phyloP scores from a whole-genome alignment of 108 stramenopile species.

The Parietichytrium sp. region DNA sequence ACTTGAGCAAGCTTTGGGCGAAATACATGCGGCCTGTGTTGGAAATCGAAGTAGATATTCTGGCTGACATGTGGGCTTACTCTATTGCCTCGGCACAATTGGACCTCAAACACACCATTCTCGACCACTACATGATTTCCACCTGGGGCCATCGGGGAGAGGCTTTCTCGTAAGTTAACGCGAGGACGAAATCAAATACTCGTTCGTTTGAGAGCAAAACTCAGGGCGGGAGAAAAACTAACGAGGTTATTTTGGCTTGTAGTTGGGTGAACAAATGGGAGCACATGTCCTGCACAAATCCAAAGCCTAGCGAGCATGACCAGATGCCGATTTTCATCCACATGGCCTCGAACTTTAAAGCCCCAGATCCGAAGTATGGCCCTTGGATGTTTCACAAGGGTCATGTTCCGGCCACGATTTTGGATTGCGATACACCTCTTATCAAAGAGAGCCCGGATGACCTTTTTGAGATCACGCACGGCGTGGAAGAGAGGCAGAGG shows the following conservation, averaged over 20 bases:
- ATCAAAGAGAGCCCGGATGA: conserved; percentile 13
- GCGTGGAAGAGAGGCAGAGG: neutral
- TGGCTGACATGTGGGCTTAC: conserved; percentile 39
- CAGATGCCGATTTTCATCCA: conserved; percentile 17
- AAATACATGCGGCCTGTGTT: conserved; percentile 38
- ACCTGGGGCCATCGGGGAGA: conserved; percentile 5
- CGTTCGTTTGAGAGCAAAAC: too few species aligned
- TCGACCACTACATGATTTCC: conserved; percentile 37
- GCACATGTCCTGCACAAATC: conserved; percentile 16
- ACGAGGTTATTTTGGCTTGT: too few species aligned
- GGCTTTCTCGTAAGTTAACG: too few species aligned
- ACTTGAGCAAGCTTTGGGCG: neutral
- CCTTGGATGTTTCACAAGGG: conserved; percentile 40
- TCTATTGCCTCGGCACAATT: conserved; percentile 1
- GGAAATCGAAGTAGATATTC: neutral
- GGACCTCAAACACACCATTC: neutral
- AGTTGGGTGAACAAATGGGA: conserved; percentile 8
- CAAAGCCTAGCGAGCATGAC: neutral
- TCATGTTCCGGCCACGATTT: conserved; percentile 23
- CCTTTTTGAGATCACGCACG: conserved; percentile 3
- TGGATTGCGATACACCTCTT: conserved; percentile 17
- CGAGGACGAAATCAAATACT: too few species aligned
- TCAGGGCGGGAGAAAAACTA: too few species aligned
- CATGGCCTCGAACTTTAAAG: conserved; percentile 10
- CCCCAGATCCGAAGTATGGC: neutral